phyloP scores from a whole-genome alignment of 2,329 filamentous ascomycete species.

The Claviceps monticola region DNA sequence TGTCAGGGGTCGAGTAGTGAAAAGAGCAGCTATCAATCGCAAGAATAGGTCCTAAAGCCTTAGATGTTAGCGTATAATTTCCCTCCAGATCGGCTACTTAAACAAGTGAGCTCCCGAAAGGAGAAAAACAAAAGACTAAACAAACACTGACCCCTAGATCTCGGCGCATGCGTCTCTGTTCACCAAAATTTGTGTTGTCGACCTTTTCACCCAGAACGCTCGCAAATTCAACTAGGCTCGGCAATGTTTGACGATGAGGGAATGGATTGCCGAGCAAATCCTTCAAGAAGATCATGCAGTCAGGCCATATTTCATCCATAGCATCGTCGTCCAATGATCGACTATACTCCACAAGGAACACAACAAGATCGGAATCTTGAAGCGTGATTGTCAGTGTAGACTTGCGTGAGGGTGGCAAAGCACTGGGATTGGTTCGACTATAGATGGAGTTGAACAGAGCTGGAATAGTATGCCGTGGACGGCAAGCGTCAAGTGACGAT shows the following conservation, averaged over 20 bases:
- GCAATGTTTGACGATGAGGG: conserved; percentile 81
- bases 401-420: conserved; percentile 64
- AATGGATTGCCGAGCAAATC: conserved; percentile 90
- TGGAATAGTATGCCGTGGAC: conserved; percentile 82
- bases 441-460: conserved; percentile 95
- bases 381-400: conserved; percentile 81
- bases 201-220: conserved; percentile 87
- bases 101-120: neutral
- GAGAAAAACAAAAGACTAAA: neutral
- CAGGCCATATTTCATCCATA: conserved; percentile 95
- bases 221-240: conserved; percentile 75
- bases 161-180: conserved; percentile 80
- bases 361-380: conserved; percentile 68
- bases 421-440: conserved; percentile 74
- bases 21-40: conserved; percentile 78
- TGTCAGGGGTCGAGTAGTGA: conserved; percentile 72
- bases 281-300: conserved; percentile 80
- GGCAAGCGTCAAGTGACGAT: conserved; percentile 79
- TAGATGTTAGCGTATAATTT: neutral
- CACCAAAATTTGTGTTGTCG: conserved; percentile 94
- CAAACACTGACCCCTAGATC: conserved; percentile 61
- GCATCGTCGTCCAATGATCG: conserved; percentile 87
- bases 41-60: conserved; percentile 67
- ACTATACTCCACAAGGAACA: conserved; percentile 84
- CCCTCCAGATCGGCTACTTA: too few relatives aligned